Evolutionary conservation across 805 yeast genomes (phyloP).

Genomic region (Metschnikowia reukaufii): DNA sequence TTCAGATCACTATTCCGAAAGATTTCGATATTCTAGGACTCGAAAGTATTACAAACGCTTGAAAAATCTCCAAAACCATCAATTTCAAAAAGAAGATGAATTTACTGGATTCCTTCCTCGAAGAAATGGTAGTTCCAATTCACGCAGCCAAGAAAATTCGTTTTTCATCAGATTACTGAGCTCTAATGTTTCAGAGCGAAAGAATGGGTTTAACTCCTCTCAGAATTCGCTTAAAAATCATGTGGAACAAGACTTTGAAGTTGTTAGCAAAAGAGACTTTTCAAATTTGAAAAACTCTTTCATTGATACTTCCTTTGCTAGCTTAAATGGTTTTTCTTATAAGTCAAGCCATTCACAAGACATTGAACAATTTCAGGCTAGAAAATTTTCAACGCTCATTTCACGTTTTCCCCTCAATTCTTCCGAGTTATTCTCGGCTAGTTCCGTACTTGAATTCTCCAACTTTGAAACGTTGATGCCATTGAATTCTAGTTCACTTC

Average conservation of each 20-base stretch:
- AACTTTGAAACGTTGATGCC: constrained; percentile 1
- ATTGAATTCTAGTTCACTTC: neutral
- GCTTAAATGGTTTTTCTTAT: neutral
- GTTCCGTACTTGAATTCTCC: constrained; percentile 1
- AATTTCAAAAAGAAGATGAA: neutral
- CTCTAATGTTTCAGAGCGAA: neutral
- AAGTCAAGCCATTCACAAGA: neutral
- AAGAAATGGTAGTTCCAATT: no score
- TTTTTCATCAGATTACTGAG: no score
- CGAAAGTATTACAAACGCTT: neutral
- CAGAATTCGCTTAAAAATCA: neutral
- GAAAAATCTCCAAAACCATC: neutral
- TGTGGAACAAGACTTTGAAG: neutral
- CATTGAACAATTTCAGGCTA: neutral
- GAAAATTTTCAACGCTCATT: neutral
- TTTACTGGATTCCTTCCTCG: neutral
- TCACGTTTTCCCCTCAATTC: constrained; percentile 5
- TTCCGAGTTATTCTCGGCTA: constrained; percentile 3
- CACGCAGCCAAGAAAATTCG: neutral
- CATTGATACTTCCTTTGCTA: neutral
- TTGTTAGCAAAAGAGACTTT: neutral
- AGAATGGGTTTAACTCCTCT: no score
- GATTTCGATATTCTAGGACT: neutral
- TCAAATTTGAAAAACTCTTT: neutral
- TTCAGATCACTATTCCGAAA: neutral